Percentiles rank a stretch among this genome's conserved stretches.
These are phyloP conservation scores for Mortierella alpina DNA, from an alignment of 192 early-diverging fungal species.

Conservation along the genomic window DNA sequence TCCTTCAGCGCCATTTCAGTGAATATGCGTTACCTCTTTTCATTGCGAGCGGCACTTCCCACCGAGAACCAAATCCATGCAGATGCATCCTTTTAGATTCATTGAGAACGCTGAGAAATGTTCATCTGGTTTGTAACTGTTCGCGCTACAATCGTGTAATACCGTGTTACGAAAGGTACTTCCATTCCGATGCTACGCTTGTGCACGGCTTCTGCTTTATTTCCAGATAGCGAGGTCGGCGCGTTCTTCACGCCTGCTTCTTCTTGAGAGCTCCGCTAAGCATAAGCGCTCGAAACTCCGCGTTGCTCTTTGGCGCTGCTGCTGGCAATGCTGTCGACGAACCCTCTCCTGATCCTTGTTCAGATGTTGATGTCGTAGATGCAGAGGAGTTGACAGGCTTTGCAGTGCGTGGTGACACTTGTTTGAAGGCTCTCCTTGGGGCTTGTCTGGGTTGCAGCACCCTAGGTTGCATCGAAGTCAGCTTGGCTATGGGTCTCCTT, in stretches of 20 bases:
- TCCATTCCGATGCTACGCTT: no score
- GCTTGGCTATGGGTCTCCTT: neutral
- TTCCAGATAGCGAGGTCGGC: no score
- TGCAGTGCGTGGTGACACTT: neutral
- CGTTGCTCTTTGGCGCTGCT: slow-evolving; percentile 25
- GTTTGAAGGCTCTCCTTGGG: slow-evolving; percentile 6
- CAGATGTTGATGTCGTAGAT: neutral
- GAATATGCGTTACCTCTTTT: no score
- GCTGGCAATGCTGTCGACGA: neutral
- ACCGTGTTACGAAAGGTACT: no score
- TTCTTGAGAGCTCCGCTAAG: slow-evolving; percentile 39
- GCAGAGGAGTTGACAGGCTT: neutral
- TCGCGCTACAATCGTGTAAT: no score
- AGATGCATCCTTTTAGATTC: no score
- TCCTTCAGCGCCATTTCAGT: no score
- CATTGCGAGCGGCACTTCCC: no score
- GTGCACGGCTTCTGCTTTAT: no score
- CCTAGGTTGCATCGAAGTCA: slow-evolving; percentile 14
- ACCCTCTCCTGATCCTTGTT: neutral
- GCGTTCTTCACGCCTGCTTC: neutral
- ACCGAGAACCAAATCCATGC: no score
- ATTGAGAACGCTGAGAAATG: no score
- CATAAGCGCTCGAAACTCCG: slow-evolving; percentile 27
- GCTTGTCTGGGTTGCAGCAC: slow-evolving; percentile 7
- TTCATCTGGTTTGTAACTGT: no score